Conservation (phyloP, 2,329 filamentous ascomycete species). For the Diaporthe helianthi region DNA sequence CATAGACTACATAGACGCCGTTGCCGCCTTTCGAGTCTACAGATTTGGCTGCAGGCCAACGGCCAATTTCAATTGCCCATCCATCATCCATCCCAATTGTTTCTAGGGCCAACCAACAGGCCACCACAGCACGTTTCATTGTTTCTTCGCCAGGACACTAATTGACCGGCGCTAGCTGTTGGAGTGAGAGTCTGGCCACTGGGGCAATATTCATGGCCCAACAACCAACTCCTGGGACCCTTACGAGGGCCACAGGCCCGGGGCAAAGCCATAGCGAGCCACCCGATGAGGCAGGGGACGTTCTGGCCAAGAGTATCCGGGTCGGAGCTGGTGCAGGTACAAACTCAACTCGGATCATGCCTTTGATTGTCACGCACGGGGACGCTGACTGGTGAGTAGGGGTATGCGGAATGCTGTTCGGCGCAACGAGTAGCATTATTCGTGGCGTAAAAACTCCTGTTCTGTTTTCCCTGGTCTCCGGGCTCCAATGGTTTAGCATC, state of each 20-base stretch:
- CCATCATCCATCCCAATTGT: not conserved
- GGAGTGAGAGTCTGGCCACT: constrained; percentile 4
- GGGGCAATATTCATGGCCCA: constrained; percentile 16
- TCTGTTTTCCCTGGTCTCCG: constrained; percentile 74
- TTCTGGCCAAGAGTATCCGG: constrained; percentile 61
- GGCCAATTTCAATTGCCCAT: not conserved
- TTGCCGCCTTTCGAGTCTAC: not conserved
- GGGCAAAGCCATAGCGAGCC: constrained; percentile 40
- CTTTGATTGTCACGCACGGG: not conserved
- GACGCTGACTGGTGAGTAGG: constrained; percentile 49
- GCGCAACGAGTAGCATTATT: constrained; percentile 75
- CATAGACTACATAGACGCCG: not conserved
- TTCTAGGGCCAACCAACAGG: not conserved
- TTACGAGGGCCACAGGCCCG: not conserved
- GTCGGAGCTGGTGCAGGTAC: constrained; percentile 66
- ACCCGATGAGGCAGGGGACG: constrained; percentile 52
- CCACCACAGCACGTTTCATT: not conserved
- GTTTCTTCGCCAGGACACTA: no score
- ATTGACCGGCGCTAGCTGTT: not conserved
- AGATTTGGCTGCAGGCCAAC: not conserved
- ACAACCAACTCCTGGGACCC: constrained; percentile 1
- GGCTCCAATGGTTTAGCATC: constrained; percentile 81
- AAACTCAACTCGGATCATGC: not conserved
- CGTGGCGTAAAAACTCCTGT: constrained; percentile 67
- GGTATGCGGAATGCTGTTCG: constrained; percentile 66